Evolutionary conservation across 179 eudicot genomes (phyloP), one percentile per base, ranked within the genome.

Genomic region (Silene vulgaris): DNA sequence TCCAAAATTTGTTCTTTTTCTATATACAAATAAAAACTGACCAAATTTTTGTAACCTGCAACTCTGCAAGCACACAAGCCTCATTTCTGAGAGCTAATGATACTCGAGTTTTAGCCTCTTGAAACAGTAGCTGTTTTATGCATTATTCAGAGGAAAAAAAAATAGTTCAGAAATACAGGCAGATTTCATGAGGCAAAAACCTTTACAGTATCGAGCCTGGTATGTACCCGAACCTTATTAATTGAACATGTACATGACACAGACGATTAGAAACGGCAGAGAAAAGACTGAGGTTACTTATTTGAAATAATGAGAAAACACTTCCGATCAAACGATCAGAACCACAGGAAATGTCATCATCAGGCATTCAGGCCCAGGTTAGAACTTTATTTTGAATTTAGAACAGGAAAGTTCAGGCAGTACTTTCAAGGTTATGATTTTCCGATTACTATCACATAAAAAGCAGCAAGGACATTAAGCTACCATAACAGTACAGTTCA

Each of bases 401-500:
- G 4, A 8, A 21, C 23, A n/a, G 16, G n/a, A 50, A 29, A 9
- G 5, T 3, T 48, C 17, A 75, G 20, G 65, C 21, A 29, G 12
- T 40, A 32, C 32, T 66, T 13, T 30, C 70, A 66, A 66, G 7
- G 67, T 13, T 3, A 5, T 32, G 20, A 30, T 0, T 66, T 66
- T 66, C 70, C 17, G 2, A n/a, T 66, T n/a, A 17, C 40, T n/a
- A 37, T 35, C 52, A 1, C 6, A 11, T 21, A 6, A 61, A 8
- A 14, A 21, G 70, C 30, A 68, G 66, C 11, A 5, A 69, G 70
- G 37, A 45, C 43, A 50, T 86, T 82, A 91, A 26, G 94, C 94
- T 43, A 85, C 77, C 97, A 91, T 90, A 20, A 90, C 86, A 54
- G 88, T 85, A 28, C 94, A 91, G 40, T 91, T 89, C 74, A 71